Conservation (phyloP, 1,284 basidiomycete species). For the Cutaneotrichosporon cutaneum region DNA sequence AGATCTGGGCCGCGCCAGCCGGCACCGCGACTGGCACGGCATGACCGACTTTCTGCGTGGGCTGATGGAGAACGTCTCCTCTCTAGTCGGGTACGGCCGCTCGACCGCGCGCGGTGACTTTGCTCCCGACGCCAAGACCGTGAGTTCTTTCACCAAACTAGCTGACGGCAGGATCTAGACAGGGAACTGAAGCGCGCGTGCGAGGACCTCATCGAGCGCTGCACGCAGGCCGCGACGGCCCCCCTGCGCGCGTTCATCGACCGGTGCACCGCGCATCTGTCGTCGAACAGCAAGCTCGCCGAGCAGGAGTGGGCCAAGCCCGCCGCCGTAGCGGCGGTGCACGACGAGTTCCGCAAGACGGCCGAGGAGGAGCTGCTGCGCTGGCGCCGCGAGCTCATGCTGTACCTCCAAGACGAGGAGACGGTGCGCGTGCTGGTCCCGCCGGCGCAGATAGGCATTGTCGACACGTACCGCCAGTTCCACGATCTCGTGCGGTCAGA, state of each 20-base stretch:
- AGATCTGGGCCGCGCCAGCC: constrained; percentile 59
- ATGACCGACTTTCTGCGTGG: constrained; percentile 66
- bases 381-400: constrained; percentile 60
- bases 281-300: constrained; percentile 51
- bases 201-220: constrained; percentile 73
- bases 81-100: constrained; percentile 60
- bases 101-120: constrained; percentile 27
- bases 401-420: constrained; percentile 75
- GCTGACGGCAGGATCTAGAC: constrained; percentile 62
- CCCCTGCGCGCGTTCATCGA: constrained; percentile 65
- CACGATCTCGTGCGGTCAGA: constrained; percentile 57
- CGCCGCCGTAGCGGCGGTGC: constrained; percentile 54
- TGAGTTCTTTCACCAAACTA: not conserved
- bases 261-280: constrained; percentile 53
- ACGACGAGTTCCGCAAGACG: constrained; percentile 59
- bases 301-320: constrained; percentile 57
- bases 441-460: constrained; percentile 69
- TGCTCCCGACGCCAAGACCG: constrained; percentile 56
- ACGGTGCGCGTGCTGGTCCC: constrained; percentile 73
- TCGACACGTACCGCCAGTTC: constrained; percentile 70
- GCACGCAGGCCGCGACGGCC: constrained; percentile 57
- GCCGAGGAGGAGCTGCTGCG: constrained; percentile 59
- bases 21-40: constrained; percentile 52
- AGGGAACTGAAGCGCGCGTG: constrained; percentile 75
- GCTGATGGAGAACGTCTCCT: constrained; percentile 67